Conservation (phyloP, 2,329 filamentous ascomycete genomes). For the Myriosclerotinia scirpicola region DNA sequence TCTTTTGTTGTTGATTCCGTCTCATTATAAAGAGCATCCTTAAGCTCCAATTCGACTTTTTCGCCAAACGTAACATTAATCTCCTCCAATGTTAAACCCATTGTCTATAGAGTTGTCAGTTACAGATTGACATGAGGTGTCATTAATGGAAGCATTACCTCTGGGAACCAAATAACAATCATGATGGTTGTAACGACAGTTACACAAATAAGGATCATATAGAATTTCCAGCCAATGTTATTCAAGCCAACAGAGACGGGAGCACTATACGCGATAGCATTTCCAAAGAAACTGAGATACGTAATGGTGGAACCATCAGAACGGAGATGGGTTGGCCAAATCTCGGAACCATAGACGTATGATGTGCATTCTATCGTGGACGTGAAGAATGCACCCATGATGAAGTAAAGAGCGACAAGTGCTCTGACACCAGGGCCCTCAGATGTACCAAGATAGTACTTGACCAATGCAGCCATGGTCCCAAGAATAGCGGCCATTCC, state of each 20-base stretch:
- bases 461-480: conserved; percentile 25
- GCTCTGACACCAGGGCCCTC: conserved; percentile 9
- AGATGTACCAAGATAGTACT: conserved; percentile 20
- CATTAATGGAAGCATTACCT: conserved; percentile 24
- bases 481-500: conserved; percentile 32
- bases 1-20: not conserved
- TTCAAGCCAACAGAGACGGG: conserved; percentile 25
- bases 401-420: conserved; percentile 22
- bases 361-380: conserved; percentile 26
- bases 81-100: conserved; percentile 40
- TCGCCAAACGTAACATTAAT: conserved; percentile 40
- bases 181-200: conserved; percentile 33
- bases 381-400: conserved; percentile 16
- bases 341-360: conserved; percentile 42
- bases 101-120: conserved; percentile 27
- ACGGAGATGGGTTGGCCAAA: conserved; percentile 42
- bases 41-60: conserved; percentile 28
- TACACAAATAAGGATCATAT: conserved; percentile 38
- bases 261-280: conserved; percentile 15
- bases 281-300: conserved; percentile 15
- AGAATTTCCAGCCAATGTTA: conserved; percentile 41
- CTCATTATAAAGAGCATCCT: conserved; percentile 17
- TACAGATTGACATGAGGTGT: not conserved
- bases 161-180: conserved; percentile 37
- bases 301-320: conserved; percentile 26